Evolutionary conservation across 78 protist species (phyloP).

Genomic region (Planoprotostelium fungivorum): DNA sequence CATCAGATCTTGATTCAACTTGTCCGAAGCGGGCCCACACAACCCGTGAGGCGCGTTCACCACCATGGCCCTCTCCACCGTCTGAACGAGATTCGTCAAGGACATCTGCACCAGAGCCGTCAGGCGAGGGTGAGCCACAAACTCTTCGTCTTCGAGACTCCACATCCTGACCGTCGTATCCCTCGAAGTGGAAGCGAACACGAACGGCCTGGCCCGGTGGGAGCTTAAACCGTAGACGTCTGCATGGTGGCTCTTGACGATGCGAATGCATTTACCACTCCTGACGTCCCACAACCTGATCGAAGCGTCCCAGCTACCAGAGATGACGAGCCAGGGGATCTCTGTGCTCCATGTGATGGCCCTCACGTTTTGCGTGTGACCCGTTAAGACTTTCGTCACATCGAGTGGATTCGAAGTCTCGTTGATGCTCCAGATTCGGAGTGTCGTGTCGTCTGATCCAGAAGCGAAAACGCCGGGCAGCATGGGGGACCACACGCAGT

Average conservation of each 20-base stretch:
- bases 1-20: not conserved
- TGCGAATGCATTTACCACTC: constrained; percentile 10
- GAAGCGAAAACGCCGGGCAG: constrained; percentile 23
- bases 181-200: constrained; percentile 24
- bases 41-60: not conserved
- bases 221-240: constrained; percentile 56
- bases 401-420: not conserved
- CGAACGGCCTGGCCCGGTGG: constrained; percentile 50
- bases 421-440: constrained; percentile 21
- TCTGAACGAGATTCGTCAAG: not conserved
- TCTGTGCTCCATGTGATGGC: constrained; percentile 25
- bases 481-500: constrained; percentile 27
- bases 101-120: not conserved
- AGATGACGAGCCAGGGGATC: constrained; percentile 28
- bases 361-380: constrained; percentile 26
- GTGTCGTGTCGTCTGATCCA: constrained; percentile 30
- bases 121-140: not conserved
- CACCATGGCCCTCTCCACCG: not conserved
- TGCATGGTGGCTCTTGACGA: constrained; percentile 36
- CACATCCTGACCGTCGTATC: constrained; percentile 46
- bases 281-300: constrained; percentile 12
- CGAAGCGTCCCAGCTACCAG: constrained; percentile 53
- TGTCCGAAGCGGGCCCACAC: not conserved
- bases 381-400: not conserved
- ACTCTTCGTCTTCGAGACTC: constrained; percentile 9